Percentiles rank a stretch among this genome's conserved stretches.
These are phyloP conservation scores for Vitis hybrid DNA, from an alignment of 177 flowering plant species.

Conservation along the genomic window DNA sequence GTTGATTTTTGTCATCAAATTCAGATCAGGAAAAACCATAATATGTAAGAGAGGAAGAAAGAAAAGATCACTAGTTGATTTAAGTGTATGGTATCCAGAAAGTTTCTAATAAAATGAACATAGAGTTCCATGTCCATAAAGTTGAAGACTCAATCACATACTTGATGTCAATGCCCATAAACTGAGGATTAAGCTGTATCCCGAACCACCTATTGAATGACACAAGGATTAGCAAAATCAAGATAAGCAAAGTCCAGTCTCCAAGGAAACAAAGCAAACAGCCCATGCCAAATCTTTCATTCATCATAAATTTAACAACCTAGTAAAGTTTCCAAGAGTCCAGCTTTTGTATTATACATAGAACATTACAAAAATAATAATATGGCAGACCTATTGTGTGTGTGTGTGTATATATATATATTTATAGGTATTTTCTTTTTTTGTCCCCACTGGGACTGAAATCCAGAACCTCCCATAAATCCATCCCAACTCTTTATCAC, in stretches of 20 bases:
- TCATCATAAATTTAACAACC: background rate
- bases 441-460: no score
- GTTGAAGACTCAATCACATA: conserved; percentile 36
- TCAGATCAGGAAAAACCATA: background rate
- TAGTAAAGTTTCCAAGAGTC: no score
- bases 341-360: no score
- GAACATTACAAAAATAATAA: no score
- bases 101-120: background rate
- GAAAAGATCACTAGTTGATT: no score
- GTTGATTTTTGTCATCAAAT: background rate
- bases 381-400: no score
- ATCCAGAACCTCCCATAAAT: no score
- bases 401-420: no score
- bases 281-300: background rate
- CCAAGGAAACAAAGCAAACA: background rate
- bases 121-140: conserved; percentile 5
- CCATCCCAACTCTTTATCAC: no score
- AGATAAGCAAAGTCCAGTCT: background rate
- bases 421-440: no score
- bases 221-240: conserved; percentile 9
- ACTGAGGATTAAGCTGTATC: conserved; percentile 92
- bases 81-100: background rate
- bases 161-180: conserved; percentile 91
- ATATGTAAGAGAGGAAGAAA: no score
- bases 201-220: conserved; percentile 88